Evolutionary conservation across 1,139 yeast genomes (phyloP), one percentile per base, ranked within the genome.

Genomic region (Tardiomyces blankii): DNA sequence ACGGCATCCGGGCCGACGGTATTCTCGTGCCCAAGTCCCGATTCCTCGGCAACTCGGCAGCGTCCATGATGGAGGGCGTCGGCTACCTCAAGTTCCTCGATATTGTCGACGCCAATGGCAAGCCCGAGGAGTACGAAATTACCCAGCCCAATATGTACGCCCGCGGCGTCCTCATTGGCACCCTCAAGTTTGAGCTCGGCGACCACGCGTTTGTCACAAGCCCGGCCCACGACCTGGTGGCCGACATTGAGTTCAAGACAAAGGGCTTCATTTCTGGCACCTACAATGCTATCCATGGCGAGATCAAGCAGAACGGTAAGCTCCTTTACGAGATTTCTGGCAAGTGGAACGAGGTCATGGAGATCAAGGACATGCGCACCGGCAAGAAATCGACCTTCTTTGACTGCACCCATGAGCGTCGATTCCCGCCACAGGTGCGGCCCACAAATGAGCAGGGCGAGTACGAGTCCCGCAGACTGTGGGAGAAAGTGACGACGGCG

Each of bases 101-200:
- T 53, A 77, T 77, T 51, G 49, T 61, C 12, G 64, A 66, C 47
- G 64, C 60, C 40, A 55, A 62, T 16, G 77, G 77, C 7, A 56
- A 65, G 13, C 72, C 76, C 6, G 93, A 83, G 59, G 69, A 73
- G 44, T 91, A 88, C 63, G 75, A 80, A 13, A 72, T 91, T 64
- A 82, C 87, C 27, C 98, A 91, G 63, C 98, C 98, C 47, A 91
- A 91, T 62, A 81, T 91, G 67, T 91, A 91, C 57, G 95, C 94
- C n/a, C 73, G 98, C 55, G 96, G 96, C 43, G 85, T 91, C 43
- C 67, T 91, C 35, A 85, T 91, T 60, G 98, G 98, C 18, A 84
- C 82, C 54, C 74, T 91, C 70, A 83, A 80, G 65, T 81, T 83
- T 51, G 98, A 91, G 62, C 67, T 91, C 49, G 98, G 98, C 33